These are phyloP conservation scores for Taphrina communis DNA, from an alignment of 1,139 yeast species.

Conservation along the genomic window DNA sequence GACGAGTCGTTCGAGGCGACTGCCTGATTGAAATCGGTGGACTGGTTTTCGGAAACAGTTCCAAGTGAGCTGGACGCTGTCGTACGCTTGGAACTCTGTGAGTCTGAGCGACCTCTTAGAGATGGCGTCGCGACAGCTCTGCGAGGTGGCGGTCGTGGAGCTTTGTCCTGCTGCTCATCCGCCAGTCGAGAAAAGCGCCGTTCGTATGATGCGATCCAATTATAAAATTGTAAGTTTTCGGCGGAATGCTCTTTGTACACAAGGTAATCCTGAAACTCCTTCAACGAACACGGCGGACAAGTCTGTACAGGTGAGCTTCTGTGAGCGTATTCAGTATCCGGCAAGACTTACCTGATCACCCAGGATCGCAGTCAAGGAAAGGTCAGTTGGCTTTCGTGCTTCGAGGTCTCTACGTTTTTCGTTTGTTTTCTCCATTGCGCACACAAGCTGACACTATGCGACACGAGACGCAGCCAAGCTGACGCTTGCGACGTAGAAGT, in stretches of 20 bases:
- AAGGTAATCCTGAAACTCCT: conserved; percentile 39
- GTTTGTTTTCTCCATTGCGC: conserved; percentile 1
- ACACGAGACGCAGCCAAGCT: not conserved
- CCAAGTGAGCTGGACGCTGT: conserved; percentile 8
- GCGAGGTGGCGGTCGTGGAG: conserved; percentile 33
- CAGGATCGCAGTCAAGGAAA: conserved; percentile 34
- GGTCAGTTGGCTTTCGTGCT: conserved; percentile 17
- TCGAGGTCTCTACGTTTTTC: conserved; percentile 5
- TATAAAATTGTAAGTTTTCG: conserved; percentile 37
- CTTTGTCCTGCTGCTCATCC: conserved; percentile 15
- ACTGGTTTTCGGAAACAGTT: conserved; percentile 3
- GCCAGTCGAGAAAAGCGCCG: conserved; percentile 28
- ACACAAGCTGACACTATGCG: no score
- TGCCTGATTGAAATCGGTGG: not conserved
- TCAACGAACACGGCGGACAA: conserved; percentile 40
- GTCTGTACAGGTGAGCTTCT: conserved; percentile 4
- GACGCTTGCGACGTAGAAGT: not conserved
- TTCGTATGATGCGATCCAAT: conserved; percentile 37
- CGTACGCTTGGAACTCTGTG: conserved; percentile 30
- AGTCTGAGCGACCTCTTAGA: conserved; percentile 25
- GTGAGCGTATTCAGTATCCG: not conserved
- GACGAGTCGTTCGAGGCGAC: not conserved
- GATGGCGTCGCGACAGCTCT: conserved; percentile 31
- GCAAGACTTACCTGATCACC: conserved; percentile 33
- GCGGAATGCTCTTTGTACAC: conserved; percentile 40